A percentile compares a stretch with the other conserved stretches of the same genome.
phyloP scores from a whole-genome alignment of 2,329 filamentous ascomycete genomes.

The Fusarium xylarioides region DNA sequence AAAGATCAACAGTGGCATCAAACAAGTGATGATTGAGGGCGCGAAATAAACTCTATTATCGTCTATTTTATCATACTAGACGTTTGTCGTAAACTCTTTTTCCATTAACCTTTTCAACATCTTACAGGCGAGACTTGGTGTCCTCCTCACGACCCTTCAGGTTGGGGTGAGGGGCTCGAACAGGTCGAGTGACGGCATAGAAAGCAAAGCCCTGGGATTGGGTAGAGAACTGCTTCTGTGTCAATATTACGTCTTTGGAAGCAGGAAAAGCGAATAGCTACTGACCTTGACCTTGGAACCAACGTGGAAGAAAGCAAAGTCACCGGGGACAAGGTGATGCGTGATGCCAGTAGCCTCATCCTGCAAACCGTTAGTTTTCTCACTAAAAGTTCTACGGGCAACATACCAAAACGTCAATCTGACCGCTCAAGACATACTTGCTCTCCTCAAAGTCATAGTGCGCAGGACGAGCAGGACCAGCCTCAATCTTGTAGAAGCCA shows the following conservation, averaged over 20 bases:
- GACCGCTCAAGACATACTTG: slow-evolving; percentile 39
- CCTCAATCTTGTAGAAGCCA: slow-evolving; percentile 39
- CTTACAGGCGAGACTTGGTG: slow-evolving; percentile 32
- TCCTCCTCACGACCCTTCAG: slow-evolving; percentile 35
- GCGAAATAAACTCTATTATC: neutral
- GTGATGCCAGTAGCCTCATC: slow-evolving; percentile 41
- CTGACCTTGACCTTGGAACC: slow-evolving; percentile 40
- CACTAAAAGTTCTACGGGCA: neutral
- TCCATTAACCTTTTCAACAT: neutral
- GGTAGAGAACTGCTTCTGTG: slow-evolving; percentile 32
- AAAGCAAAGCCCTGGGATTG: slow-evolving; percentile 38
- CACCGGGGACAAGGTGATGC: slow-evolving; percentile 33
- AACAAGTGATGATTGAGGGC: accelerated
- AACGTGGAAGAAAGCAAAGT: slow-evolving; percentile 41
- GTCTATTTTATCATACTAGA: neutral
- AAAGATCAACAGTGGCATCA: neutral
- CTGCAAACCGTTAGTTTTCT: slow-evolving; percentile 2
- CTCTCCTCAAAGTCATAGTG: slow-evolving; percentile 39
- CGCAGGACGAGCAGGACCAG: slow-evolving; percentile 34
- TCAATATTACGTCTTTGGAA: neutral
- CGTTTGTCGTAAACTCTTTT: neutral
- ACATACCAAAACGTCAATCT: slow-evolving; percentile 38
- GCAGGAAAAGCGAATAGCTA: accelerated
- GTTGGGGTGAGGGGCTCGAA: slow-evolving; percentile 37
- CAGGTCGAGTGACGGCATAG: slow-evolving; percentile 38